Conservation (phyloP, 2,329 filamentous ascomycete genomes). For the Phialemoniopsis sp. region DNA sequence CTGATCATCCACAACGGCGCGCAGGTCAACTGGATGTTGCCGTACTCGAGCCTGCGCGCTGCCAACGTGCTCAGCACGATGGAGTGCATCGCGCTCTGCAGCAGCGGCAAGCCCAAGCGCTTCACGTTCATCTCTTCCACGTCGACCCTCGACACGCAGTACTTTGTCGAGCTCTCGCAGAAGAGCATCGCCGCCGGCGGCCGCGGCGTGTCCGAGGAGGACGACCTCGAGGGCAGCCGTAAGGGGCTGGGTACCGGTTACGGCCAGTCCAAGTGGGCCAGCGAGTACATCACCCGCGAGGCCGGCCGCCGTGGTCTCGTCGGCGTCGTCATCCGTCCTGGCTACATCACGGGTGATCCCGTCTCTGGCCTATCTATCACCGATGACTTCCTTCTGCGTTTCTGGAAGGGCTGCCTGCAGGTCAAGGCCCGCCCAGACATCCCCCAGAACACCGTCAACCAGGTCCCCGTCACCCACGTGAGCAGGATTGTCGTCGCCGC, state of each 20-base stretch:
- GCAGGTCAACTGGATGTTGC: slow-evolving; percentile 75
- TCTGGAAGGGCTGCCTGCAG: slow-evolving; percentile 86
- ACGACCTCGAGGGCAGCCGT: slow-evolving; percentile 73
- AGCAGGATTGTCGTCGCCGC: slow-evolving; percentile 74
- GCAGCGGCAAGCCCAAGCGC: slow-evolving; percentile 69
- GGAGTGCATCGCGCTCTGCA: slow-evolving; percentile 71
- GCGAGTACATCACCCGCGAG: slow-evolving; percentile 66
- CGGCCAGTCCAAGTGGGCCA: slow-evolving; percentile 86
- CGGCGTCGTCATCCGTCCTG: slow-evolving; percentile 75
- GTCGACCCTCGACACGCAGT: slow-evolving; percentile 73
- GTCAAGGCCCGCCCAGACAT: slow-evolving; percentile 70
- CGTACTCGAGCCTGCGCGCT: slow-evolving; percentile 66
- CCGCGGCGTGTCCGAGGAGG: slow-evolving; percentile 65
- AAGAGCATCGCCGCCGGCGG: slow-evolving; percentile 56
- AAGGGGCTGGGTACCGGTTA: slow-evolving; percentile 81
- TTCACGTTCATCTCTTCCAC: slow-evolving; percentile 83
- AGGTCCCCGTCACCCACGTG: slow-evolving; percentile 83
- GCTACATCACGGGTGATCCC: slow-evolving; percentile 77
- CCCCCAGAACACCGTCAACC: slow-evolving; percentile 75
- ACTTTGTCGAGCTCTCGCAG: slow-evolving; percentile 74
- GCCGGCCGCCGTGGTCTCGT: slow-evolving; percentile 73
- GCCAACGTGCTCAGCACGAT: slow-evolving; percentile 81
- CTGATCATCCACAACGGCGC: slow-evolving; percentile 81
- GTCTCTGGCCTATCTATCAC: slow-evolving; percentile 68
- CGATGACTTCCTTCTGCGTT: slow-evolving; percentile 86